phyloP scores from a whole-genome alignment of 139 green algal genomes.

The Chlamydomonas sphaeroides region DNA sequence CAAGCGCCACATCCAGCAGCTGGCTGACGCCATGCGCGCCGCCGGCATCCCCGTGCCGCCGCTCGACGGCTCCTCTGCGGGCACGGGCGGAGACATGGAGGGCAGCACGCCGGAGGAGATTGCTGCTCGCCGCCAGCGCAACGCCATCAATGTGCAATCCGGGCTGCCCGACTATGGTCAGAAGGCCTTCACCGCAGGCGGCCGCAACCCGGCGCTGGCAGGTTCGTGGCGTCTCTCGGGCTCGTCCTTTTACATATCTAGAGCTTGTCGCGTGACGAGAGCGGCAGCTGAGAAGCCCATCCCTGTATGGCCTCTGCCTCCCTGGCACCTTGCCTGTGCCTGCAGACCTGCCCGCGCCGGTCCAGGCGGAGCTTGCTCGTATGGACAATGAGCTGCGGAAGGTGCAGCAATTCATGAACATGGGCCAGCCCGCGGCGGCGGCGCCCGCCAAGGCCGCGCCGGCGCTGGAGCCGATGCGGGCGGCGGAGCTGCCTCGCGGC shows the following conservation, averaged over 20 bases:
- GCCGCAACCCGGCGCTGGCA: too few relatives aligned
- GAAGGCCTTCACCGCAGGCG: too few relatives aligned
- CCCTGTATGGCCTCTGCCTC: too few relatives aligned
- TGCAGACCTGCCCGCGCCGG: background rate
- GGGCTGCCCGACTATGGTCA: background rate
- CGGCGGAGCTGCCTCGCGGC: background rate
- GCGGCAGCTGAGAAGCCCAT: too few relatives aligned
- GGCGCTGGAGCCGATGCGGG: background rate
- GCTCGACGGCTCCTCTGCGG: background rate
- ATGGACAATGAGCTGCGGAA: constrained; percentile 7
- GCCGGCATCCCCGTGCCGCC: background rate
- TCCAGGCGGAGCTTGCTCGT: background rate
- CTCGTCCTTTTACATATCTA: too few relatives aligned
- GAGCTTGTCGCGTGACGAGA: too few relatives aligned
- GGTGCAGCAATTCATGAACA: constrained; percentile 22
- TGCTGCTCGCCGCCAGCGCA: background rate
- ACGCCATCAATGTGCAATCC: background rate
- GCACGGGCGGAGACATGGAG: background rate
- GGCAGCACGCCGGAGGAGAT: background rate
- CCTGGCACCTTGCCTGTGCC: too few relatives aligned
- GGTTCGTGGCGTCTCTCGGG: too few relatives aligned
- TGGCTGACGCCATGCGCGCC: background rate
- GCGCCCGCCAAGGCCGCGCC: background rate
- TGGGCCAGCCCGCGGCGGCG: background rate
- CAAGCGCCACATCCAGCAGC: background rate